These are phyloP conservation scores for Xylaria sp. DNA, from an alignment of 2,329 filamentous ascomycete species.

Conservation along the genomic window DNA sequence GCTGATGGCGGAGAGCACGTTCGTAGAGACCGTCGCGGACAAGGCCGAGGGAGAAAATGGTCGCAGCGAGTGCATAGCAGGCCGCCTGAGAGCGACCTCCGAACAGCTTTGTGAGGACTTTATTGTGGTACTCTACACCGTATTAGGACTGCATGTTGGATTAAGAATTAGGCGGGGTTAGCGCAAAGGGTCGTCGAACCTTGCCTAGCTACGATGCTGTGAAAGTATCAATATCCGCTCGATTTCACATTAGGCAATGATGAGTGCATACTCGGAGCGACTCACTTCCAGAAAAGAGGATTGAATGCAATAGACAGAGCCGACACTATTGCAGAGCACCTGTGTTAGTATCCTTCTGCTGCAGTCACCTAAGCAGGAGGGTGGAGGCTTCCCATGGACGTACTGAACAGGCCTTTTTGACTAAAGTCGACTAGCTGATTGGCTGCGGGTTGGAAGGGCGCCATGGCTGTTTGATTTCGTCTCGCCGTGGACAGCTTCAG, in stretches of 20 bases:
- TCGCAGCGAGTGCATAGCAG: conserved; percentile 86
- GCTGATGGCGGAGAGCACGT: conserved; percentile 76
- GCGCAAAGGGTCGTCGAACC: conserved; percentile 55
- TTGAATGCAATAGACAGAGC: conserved; percentile 88
- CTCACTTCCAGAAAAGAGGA: conserved; percentile 99
- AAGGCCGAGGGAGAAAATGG: conserved; percentile 91
- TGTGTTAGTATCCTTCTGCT: conserved; percentile 23
- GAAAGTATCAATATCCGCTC: conserved; percentile 17
- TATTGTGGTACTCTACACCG: conserved; percentile 82
- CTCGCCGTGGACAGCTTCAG: background rate
- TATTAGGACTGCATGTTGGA: conserved; percentile 22
- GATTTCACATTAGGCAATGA: background rate
- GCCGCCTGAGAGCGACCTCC: conserved; percentile 76
- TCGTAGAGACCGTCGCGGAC: conserved; percentile 89
- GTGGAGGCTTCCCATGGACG: conserved; percentile 44
- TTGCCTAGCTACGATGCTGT: conserved; percentile 80
- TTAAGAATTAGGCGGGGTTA: conserved; percentile 21
- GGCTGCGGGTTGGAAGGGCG: conserved; percentile 42
- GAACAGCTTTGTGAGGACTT: conserved; percentile 85
- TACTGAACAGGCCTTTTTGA: conserved; percentile 71
- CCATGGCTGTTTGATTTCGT: conserved; percentile 43
- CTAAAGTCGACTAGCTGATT: conserved; percentile 65
- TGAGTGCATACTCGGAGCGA: conserved; percentile 33
- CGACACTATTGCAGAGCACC: conserved; percentile 63
- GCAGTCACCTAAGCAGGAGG: background rate